These are phyloP conservation scores for Populus nigra DNA, from an alignment of 345 rosid species.

Conservation along the genomic window DNA sequence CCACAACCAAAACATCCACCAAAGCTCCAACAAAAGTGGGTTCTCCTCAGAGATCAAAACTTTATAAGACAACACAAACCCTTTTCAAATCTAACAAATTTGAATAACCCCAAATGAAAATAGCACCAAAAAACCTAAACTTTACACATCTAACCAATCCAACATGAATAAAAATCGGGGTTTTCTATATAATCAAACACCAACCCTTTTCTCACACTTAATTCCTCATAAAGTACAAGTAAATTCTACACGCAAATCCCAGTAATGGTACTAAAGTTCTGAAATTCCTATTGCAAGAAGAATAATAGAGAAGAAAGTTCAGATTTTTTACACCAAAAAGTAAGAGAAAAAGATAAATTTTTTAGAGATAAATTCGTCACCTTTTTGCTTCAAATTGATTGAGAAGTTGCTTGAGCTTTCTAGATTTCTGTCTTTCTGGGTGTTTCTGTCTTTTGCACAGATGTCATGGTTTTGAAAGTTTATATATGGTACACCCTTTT, in stretches of 20 bases:
- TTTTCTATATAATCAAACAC: background rate
- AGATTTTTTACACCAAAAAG: background rate
- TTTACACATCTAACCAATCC: constrained; percentile 1
- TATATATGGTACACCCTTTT: background rate
- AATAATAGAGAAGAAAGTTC: background rate
- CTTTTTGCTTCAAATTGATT: background rate
- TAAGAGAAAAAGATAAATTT: background rate
- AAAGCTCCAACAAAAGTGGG: background rate
- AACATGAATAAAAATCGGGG: background rate
- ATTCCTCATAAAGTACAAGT: background rate
- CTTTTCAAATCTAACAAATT: constrained; percentile 8
- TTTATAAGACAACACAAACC: background rate
- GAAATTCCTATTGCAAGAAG: background rate
- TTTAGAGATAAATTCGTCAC: background rate
- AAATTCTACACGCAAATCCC: background rate
- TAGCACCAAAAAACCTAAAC: background rate
- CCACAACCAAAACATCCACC: background rate
- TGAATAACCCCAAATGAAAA: background rate
- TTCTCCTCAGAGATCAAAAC: background rate
- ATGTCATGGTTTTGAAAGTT: background rate
- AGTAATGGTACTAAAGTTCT: background rate
- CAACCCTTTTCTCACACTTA: background rate
- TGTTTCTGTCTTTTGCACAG: background rate
- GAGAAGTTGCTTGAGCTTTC: background rate
- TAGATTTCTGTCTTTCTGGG: background rate